A percentile compares a stretch with the other conserved stretches of the same genome.
Evolutionary conservation across 139 green algal species (phyloP).

Genomic region (Chlamydomonas sp.): DNA sequence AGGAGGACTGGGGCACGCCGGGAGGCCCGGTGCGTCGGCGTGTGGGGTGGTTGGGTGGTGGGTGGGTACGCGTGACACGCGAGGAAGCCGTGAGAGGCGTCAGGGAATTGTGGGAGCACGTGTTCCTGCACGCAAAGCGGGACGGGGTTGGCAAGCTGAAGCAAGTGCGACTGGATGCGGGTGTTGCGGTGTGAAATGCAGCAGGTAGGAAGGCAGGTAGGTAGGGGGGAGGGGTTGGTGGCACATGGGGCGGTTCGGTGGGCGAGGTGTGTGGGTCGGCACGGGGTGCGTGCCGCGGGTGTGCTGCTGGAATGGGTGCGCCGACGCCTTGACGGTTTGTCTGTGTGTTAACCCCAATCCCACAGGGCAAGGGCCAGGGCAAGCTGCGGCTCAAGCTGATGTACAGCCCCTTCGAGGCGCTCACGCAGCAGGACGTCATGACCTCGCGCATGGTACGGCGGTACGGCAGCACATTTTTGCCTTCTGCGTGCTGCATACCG

Average conservation of each 20-base stretch:
- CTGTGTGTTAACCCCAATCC: background rate
- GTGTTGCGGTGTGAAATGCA: background rate
- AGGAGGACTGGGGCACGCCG: slow-evolving; percentile 17
- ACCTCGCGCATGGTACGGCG: background rate
- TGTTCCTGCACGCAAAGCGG: background rate
- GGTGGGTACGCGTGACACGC: too few species aligned
- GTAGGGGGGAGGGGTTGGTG: background rate
- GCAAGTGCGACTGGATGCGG: background rate
- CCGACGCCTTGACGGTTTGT: background rate
- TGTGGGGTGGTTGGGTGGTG: too few species aligned
- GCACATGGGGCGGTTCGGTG: background rate
- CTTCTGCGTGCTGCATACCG: too few species aligned
- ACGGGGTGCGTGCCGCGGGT: background rate
- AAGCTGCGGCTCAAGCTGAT: slow-evolving; percentile 34
- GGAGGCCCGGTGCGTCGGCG: slow-evolving; percentile 19
- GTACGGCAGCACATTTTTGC: too few species aligned
- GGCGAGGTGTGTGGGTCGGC: too few species aligned
- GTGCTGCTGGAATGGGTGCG: background rate
- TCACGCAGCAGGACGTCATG: slow-evolving; percentile 32
- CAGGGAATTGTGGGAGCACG: too few species aligned
- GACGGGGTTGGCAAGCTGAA: background rate
- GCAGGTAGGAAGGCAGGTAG: background rate
- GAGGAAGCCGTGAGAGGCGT: too few species aligned
- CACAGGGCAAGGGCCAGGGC: slow-evolving; percentile 48
- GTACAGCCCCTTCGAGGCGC: slow-evolving; percentile 37